phyloP scores from a whole-genome alignment of 495 filamentous ascomycete genomes.

The Neurospora terricola region DNA sequence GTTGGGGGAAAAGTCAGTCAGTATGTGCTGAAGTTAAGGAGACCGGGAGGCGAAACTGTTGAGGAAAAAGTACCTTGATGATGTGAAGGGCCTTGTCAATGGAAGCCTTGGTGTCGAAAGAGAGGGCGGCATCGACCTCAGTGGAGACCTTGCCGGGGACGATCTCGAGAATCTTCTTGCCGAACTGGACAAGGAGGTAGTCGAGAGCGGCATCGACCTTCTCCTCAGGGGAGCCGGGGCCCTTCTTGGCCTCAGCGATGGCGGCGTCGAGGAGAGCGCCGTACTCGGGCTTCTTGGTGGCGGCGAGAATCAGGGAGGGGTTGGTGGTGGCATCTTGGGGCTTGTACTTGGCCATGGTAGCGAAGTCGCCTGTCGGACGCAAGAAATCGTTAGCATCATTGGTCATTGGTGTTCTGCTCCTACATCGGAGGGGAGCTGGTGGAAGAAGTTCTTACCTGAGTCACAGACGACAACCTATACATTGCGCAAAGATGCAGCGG shows the following conservation, averaged over 20 bases:
- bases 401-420: neutral
- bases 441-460: constrained; percentile 57
- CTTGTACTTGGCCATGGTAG: constrained; percentile 98
- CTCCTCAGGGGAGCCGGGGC: constrained; percentile 56
- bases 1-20: constrained; percentile 1
- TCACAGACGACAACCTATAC: constrained; percentile 84
- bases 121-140: constrained; percentile 94
- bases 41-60: neutral
- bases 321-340: constrained; percentile 99
- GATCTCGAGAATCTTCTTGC: constrained; percentile 92
- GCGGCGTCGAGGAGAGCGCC: constrained; percentile 83
- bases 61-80: constrained; percentile 59
- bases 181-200: constrained; percentile 93
- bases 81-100: constrained; percentile 95
- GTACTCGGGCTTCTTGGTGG: constrained; percentile 97
- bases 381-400: neutral
- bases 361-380: neutral
- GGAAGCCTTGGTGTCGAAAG: constrained; percentile 87
- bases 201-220: constrained; percentile 80
- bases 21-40: neutral
- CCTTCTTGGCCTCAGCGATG: constrained; percentile 71
- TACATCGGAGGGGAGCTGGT: neutral
- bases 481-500: constrained; percentile 2
- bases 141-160: constrained; percentile 98
- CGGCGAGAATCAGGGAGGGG: constrained; percentile 93